A percentile compares a stretch with the other conserved stretches of the same genome.
Evolutionary conservation across 306 rosid species (phyloP).

Genomic region (Vigna mungo): DNA sequence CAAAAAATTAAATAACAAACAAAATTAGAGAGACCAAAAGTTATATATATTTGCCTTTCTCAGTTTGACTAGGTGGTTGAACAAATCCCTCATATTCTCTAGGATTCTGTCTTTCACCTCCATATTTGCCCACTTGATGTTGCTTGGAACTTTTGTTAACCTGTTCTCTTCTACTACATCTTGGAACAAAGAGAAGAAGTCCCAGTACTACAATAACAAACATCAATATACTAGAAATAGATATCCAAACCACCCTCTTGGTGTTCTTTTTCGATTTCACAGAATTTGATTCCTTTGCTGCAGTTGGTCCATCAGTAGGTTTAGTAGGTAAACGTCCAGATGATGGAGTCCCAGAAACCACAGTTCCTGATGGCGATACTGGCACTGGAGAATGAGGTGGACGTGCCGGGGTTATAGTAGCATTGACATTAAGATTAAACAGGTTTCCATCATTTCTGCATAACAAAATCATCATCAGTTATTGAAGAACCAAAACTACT

Average conservation of each 20-base stretch:
- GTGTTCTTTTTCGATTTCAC: constrained; percentile 56
- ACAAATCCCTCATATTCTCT: constrained; percentile 53
- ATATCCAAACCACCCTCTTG: constrained; percentile 77
- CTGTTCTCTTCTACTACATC: constrained; percentile 60
- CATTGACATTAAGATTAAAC: constrained; percentile 56
- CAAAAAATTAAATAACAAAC: constrained; percentile 22
- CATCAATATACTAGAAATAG: constrained; percentile 63
- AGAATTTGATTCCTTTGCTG: constrained; percentile 60
- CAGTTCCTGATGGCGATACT: constrained; percentile 56
- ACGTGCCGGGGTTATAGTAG: constrained; percentile 60
- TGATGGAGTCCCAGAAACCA: constrained; percentile 55
- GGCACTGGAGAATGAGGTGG: constrained; percentile 58
- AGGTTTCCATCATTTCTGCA: constrained; percentile 91
- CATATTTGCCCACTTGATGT: constrained; percentile 70
- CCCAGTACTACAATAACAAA: constrained; percentile 63
- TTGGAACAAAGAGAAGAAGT: constrained; percentile 67
- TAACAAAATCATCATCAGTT: constrained; percentile 35
- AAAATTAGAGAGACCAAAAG: constrained; percentile 33
- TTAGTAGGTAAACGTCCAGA: constrained; percentile 60
- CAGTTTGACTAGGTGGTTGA: constrained; percentile 59
- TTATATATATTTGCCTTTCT: constrained; percentile 61
- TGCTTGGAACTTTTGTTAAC: constrained; percentile 61
- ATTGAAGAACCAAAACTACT: constrained; percentile 35
- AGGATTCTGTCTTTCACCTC: constrained; percentile 65
- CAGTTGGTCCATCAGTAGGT: constrained; percentile 70